Conservation (phyloP, 2,329 filamentous ascomycete species). For the Colletotrichum theobromicola region DNA sequence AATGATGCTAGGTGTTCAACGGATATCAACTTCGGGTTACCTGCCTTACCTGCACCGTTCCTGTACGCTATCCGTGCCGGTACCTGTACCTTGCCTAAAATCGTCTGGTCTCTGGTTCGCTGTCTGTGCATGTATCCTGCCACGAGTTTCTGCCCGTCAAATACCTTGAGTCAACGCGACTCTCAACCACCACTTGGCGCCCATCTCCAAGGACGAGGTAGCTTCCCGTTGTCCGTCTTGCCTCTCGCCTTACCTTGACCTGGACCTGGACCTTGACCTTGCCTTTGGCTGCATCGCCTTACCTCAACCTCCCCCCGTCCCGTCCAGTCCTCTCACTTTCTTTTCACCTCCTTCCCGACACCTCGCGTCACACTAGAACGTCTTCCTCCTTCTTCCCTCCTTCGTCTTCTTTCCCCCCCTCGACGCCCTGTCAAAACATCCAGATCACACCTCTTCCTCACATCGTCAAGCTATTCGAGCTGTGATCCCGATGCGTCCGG, state of each 20-base stretch:
- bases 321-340: conserved; percentile 1
- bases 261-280: background rate
- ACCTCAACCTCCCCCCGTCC: background rate
- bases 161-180: background rate
- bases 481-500: conserved; percentile 22
- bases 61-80: background rate
- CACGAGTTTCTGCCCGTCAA: background rate
- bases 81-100: conserved; percentile 9
- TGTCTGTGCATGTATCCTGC: conserved; percentile 4
- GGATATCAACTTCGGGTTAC: background rate
- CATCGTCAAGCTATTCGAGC: background rate
- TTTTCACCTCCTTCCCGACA: conserved; percentile 6
- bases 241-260: background rate
- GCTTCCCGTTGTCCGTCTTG: background rate
- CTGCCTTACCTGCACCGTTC: background rate
- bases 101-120: background rate
- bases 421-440: background rate
- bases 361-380: background rate
- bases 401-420: background rate
- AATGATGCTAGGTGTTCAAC: background rate
- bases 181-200: background rate
- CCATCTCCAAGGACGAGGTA: background rate
- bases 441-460: background rate
- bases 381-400: background rate
- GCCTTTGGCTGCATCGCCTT: background rate